phyloP scores from a whole-genome alignment of 306 rosid genomes.

The Glycyrrhiza uralensis region DNA sequence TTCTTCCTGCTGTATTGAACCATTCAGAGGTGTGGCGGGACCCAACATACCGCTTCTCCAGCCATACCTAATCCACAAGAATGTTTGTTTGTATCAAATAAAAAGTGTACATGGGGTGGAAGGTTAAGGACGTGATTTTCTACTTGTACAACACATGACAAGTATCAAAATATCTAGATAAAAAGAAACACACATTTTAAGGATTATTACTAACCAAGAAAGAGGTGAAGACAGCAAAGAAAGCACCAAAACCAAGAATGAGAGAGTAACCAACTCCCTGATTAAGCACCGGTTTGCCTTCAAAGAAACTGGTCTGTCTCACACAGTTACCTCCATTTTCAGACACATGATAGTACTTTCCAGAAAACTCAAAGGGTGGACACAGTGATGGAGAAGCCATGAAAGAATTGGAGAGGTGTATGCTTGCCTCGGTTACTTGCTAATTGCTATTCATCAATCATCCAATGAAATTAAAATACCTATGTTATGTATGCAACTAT shows the following conservation, averaged over 20 bases:
- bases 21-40: constrained; percentile 89
- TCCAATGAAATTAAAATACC: neutral
- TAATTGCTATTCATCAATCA: neutral
- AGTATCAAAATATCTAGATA: no score
- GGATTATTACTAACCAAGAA: constrained; percentile 51
- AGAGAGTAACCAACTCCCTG: constrained; percentile 83
- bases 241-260: constrained; percentile 92
- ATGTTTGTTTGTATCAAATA: constrained; percentile 16
- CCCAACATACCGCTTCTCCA: constrained; percentile 84
- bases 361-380: constrained; percentile 73
- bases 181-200: neutral
- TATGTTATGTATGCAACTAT: neutral
- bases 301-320: constrained; percentile 86
- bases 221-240: constrained; percentile 88
- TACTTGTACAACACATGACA: no score
- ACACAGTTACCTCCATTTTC: constrained; percentile 55
- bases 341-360: constrained; percentile 54
- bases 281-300: constrained; percentile 72
- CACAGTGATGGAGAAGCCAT: constrained; percentile 56
- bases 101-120: no score
- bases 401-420: neutral
- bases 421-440: neutral
- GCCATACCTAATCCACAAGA: constrained; percentile 65
- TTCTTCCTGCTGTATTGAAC: constrained; percentile 98
- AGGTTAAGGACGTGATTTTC: no score